Evolutionary conservation across 148 eudicot species (phyloP).

Genomic region (Nepenthes mirabilis): DNA sequence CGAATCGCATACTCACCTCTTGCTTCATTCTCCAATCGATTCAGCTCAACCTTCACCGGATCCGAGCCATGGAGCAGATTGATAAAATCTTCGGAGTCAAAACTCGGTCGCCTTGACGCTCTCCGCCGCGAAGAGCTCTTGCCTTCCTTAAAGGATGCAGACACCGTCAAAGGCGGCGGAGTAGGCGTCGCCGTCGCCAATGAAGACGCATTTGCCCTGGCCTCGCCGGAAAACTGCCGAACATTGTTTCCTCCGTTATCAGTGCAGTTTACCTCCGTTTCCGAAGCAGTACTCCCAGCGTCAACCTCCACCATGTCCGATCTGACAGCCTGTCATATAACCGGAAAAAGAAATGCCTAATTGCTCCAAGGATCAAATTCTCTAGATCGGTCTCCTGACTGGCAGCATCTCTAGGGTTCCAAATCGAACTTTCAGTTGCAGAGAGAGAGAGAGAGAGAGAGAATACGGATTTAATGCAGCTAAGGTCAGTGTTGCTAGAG

Average conservation of each 20-base stretch:
- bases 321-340: constrained; percentile 5
- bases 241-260: constrained; percentile 3
- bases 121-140: constrained; percentile 44
- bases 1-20: constrained; percentile 45
- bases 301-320: constrained; percentile 14
- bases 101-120: constrained; percentile 52
- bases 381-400: constrained; percentile 1
- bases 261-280: neutral
- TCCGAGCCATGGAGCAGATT: constrained; percentile 92
- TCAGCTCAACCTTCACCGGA: constrained; percentile 93
- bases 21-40: constrained; percentile 89
- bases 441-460: too few relatives aligned
- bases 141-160: constrained; percentile 63
- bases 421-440: too few relatives aligned
- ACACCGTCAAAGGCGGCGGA: constrained; percentile 26
- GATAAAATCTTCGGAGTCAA: constrained; percentile 78
- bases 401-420: constrained; percentile 2
- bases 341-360: neutral
- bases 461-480: too few relatives aligned
- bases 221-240: neutral
- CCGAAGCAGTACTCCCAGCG: constrained; percentile 1
- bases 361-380: constrained; percentile 1
- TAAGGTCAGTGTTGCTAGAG: neutral
- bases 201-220: constrained; percentile 6
- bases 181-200: constrained; percentile 3